Conservation (phyloP, 306 rosid genomes). For the Comarum palustre region DNA sequence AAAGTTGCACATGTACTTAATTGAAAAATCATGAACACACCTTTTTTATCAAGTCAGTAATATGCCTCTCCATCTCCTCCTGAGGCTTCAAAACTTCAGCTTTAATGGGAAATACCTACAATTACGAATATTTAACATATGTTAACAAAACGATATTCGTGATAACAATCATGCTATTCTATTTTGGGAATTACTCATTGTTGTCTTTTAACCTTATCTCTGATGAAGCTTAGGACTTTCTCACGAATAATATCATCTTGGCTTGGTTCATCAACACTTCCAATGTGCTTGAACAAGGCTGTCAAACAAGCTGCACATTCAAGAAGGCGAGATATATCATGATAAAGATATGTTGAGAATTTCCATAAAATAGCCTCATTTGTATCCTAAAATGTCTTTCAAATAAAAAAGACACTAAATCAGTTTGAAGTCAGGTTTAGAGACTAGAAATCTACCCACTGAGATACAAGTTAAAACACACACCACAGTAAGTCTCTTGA, state of each 20-base stretch:
- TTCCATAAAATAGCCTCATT: not conserved
- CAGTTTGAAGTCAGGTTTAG: not conserved
- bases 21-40: slow-evolving; percentile 36
- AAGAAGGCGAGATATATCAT: slow-evolving; percentile 13
- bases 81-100: slow-evolving; percentile 84
- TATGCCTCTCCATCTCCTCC: slow-evolving; percentile 96
- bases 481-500: not conserved
- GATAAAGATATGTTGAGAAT: not conserved
- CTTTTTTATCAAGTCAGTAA: slow-evolving; percentile 89
- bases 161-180: slow-evolving; percentile 4
- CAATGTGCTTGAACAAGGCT: slow-evolving; percentile 88
- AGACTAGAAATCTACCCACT: not conserved
- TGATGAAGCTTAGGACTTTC: slow-evolving; percentile 77
- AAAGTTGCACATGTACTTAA: slow-evolving; percentile 14
- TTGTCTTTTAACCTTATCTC: slow-evolving; percentile 66
- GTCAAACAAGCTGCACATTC: slow-evolving; percentile 82
- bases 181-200: slow-evolving; percentile 12
- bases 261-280: slow-evolving; percentile 71
- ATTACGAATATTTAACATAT: slow-evolving; percentile 26
- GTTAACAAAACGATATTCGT: slow-evolving; percentile 10
- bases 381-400: not conserved
- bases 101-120: slow-evolving; percentile 85
- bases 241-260: slow-evolving; percentile 75
- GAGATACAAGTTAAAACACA: not conserved
- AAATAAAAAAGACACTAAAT: not conserved